Base-by-base conservation (phyloP, 805 yeast genomes). In the Yarrowia porcina region DNA sequence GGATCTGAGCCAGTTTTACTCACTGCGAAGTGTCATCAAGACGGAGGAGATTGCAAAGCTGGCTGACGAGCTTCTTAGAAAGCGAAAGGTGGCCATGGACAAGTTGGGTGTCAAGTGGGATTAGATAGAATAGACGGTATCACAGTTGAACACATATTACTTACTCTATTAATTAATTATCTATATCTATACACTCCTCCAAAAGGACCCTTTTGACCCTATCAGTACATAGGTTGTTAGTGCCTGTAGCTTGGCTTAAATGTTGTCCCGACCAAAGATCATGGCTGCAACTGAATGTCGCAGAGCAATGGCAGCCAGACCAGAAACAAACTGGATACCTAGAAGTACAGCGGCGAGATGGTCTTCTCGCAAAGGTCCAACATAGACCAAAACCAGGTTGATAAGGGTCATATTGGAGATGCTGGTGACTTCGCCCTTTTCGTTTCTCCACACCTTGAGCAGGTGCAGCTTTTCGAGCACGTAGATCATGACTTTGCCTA, bases 321-420 rank as follows among this genome's bases (percentile, higher is more conserved):
- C 97, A 52, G 87, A 72, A 0, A 73, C 56, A 47, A 89, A 82
- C 72, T 94, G 98, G 13, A 85, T 67, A 0, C 68, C 68, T 69
- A 94, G 70, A 15, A 94, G 79, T 4, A 80, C 69, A 21, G 75
- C 64, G 66, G 97, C 88, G 62, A 94, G 77, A 21, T 71, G 76
- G 71, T 89, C 97, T 74, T 94, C 99, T 64, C 92, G 80, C 79
- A 88, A 72, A 4, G 99, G 97, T 0, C 99, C 99, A 44, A 87
- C 78, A 89, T 91, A 85, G 10, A 93, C 96, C 42, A 93, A 76
- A 1, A 82, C 80, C 65, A 94, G 77, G 71, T 93, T 94, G 67
- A 94, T 91, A 54, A 94, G 75, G 1, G 99, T 94, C 82, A 93
- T 80, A 71, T 94, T 94, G 12, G 94, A 85, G 63, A 88, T 83